A percentile compares a stretch with the other conserved stretches of the same genome.
These are phyloP conservation scores for Backusella liffmaniae DNA, from an alignment of 192 early-diverging fungal species.

Conservation along the genomic window DNA sequence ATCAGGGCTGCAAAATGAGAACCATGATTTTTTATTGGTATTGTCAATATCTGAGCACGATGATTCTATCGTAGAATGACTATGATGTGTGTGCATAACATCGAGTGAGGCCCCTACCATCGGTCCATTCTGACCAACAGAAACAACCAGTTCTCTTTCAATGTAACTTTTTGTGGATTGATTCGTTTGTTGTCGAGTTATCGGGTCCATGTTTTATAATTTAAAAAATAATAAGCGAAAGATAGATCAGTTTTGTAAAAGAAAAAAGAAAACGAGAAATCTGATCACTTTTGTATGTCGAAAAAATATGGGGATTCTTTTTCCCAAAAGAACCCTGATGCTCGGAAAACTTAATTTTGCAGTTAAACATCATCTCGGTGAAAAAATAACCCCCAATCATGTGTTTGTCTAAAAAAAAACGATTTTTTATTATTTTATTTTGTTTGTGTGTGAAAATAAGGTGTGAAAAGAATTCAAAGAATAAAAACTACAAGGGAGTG, in stretches of 20 bases:
- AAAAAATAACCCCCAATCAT: not conserved
- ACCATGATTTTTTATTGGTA: not conserved
- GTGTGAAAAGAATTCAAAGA: not conserved
- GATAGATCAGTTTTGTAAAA: not conserved
- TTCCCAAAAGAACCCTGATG: not conserved
- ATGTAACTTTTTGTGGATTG: slow-evolving; percentile 1
- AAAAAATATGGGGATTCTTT: slow-evolving; percentile 2
- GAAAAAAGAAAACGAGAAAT: not conserved
- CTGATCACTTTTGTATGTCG: not conserved
- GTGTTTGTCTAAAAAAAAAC: slow-evolving; percentile 14
- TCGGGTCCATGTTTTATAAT: not conserved
- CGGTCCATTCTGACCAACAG: slow-evolving; percentile 2
- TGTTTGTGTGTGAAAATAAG: slow-evolving; percentile 13
- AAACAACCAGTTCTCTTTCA: slow-evolving; percentile 6
- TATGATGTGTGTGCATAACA: not conserved
- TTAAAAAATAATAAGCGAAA: not conserved
- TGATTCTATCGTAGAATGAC: not conserved
- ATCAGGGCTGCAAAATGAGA: not conserved
- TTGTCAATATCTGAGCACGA: not conserved
- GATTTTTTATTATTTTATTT: slow-evolving; percentile 6
- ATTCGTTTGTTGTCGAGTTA: not conserved
- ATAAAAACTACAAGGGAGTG: not conserved
- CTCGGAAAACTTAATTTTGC: not conserved
- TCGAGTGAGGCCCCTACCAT: not conserved
- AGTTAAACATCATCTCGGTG: not conserved